A percentile compares a stretch with the other conserved stretches of the same genome.
phyloP scores from a whole-genome alignment of 2,329 filamentous ascomycete species.

The Fusarium fujikuroi region DNA sequence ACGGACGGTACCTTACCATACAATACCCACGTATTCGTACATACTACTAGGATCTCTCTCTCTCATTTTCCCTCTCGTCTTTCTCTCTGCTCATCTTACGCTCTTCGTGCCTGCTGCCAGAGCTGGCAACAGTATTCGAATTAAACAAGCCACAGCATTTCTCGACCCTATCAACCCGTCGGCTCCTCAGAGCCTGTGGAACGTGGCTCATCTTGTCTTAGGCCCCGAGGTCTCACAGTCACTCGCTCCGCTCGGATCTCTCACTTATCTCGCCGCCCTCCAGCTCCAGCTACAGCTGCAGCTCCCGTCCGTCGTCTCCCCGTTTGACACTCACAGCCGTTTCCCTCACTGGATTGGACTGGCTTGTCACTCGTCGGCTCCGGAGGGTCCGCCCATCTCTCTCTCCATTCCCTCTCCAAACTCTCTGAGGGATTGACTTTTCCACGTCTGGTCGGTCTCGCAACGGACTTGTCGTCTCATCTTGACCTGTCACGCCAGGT shows the following conservation, averaged over 20 bases:
- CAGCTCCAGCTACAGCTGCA: not conserved
- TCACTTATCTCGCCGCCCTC: not conserved
- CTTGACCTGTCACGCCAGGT: slow-evolving; percentile 34
- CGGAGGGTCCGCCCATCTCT: slow-evolving; percentile 30
- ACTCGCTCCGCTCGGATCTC: slow-evolving; percentile 18
- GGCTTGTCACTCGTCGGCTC: slow-evolving; percentile 30
- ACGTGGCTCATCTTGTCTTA: slow-evolving; percentile 36
- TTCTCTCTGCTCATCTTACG: slow-evolving; percentile 15
- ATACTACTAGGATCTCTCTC: not conserved
- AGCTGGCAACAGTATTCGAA: slow-evolving; percentile 19
- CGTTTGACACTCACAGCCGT: slow-evolving; percentile 13
- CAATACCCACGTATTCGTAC: slow-evolving; percentile 38
- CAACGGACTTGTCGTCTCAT: slow-evolving; percentile 17
- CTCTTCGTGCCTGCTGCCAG: slow-evolving; percentile 20
- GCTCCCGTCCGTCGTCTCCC: slow-evolving; percentile 3
- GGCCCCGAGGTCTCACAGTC: slow-evolving; percentile 17
- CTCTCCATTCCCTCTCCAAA: slow-evolving; percentile 30
- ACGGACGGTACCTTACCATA: not conserved
- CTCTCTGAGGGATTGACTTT: slow-evolving; percentile 12
- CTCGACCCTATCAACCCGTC: slow-evolving; percentile 5
- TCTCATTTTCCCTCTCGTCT: slow-evolving; percentile 6
- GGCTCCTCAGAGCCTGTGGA: slow-evolving; percentile 14
- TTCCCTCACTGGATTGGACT: slow-evolving; percentile 20
- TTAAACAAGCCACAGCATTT: slow-evolving; percentile 36
- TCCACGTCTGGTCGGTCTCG: slow-evolving; percentile 5